Conservation (phyloP, 1,284 basidiomycete genomes). For the Heterobasidion annosum region DNA sequence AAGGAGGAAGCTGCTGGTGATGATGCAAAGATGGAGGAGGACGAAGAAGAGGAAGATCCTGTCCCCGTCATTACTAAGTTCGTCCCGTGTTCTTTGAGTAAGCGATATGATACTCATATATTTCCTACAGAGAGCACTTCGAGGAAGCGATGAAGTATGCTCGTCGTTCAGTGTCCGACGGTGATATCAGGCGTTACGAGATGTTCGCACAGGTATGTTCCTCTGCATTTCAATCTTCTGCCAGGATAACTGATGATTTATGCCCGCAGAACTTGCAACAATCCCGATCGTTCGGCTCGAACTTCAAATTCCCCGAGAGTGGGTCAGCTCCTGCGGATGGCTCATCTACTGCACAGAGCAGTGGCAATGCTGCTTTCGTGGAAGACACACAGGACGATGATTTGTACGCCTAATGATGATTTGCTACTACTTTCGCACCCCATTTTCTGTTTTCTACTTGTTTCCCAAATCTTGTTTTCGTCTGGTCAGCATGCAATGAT, state of each 20-base stretch:
- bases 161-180: slow-evolving; percentile 86
- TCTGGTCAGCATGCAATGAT: background rate
- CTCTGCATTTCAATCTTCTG: background rate
- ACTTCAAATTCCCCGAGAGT: slow-evolving; percentile 95
- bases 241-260: background rate
- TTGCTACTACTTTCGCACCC: background rate
- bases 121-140: slow-evolving; percentile 67
- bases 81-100: slow-evolving; percentile 7
- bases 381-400: slow-evolving; percentile 83
- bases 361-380: slow-evolving; percentile 72
- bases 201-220: slow-evolving; percentile 71
- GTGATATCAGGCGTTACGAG: slow-evolving; percentile 92
- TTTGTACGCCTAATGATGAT: slow-evolving; percentile 57
- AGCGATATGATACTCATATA: background rate
- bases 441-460: background rate
- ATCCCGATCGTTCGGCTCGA: slow-evolving; percentile 79
- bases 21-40: slow-evolving; percentile 70
- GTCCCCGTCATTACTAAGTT: slow-evolving; percentile 92
- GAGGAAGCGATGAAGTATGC: slow-evolving; percentile 97
- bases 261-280: slow-evolving; percentile 71
- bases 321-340: slow-evolving; percentile 38
- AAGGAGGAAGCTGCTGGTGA: slow-evolving; percentile 66
- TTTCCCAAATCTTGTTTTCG: background rate
- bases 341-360: slow-evolving; percentile 31
- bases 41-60: slow-evolving; percentile 79